These are phyloP conservation scores for Syzygium jambos DNA, from an alignment of 345 rosid genomes.

Conservation along the genomic window DNA sequence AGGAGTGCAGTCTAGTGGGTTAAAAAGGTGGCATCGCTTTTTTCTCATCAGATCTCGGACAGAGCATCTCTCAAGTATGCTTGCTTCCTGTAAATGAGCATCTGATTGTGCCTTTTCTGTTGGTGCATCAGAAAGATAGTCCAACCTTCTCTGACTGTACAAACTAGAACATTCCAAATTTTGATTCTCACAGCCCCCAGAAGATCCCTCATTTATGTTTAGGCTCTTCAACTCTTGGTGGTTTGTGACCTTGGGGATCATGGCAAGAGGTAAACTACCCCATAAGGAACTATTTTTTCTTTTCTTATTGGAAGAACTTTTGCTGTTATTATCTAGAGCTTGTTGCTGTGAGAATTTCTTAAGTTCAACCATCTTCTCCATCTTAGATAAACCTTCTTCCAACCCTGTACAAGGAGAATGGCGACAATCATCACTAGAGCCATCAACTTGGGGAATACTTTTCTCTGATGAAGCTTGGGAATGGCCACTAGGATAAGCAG, in stretches of 20 bases:
- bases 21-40: slow-evolving; percentile 43
- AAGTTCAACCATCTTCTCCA: slow-evolving; percentile 25
- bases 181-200: slow-evolving; percentile 17
- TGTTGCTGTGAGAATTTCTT: slow-evolving; percentile 13
- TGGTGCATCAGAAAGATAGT: slow-evolving; percentile 15
- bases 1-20: slow-evolving; percentile 21
- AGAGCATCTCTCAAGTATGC: slow-evolving; percentile 38
- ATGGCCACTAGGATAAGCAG: slow-evolving; percentile 9
- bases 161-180: slow-evolving; percentile 2
- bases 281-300: slow-evolving; percentile 35
- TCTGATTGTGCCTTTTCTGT: slow-evolving; percentile 14
- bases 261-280: slow-evolving; percentile 61
- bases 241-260: slow-evolving; percentile 17
- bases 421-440: slow-evolving; percentile 32
- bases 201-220: slow-evolving; percentile 11
- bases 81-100: slow-evolving; percentile 15
- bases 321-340: slow-evolving; percentile 14
- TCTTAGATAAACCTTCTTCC: slow-evolving; percentile 27
- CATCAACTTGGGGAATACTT: slow-evolving; percentile 37
- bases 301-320: slow-evolving; percentile 16
- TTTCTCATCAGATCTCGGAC: slow-evolving; percentile 85
- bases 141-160: slow-evolving; percentile 16
- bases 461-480: slow-evolving; percentile 25
- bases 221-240: slow-evolving; percentile 16
- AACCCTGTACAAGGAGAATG: slow-evolving; percentile 17